Percentiles rank a stretch among this genome's conserved stretches.
Evolutionary conservation across 805 yeast species (phyloP).

Genomic region (Kodamaea kakaduensis): DNA sequence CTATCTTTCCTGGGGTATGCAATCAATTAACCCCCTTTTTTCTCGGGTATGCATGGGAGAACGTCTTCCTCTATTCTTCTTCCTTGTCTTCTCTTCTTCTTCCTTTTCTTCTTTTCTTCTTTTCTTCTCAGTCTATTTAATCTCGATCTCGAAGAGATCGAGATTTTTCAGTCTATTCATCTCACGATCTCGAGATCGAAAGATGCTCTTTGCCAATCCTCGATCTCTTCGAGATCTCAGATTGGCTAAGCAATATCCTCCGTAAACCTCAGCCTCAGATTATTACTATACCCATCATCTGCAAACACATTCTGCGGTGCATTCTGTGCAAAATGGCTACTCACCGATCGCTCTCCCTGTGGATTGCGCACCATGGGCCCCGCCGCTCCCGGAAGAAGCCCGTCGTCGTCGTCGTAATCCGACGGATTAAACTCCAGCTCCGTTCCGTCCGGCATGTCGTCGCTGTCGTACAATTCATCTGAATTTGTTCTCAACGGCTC

Average conservation of each 20-base stretch:
- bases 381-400: slow-evolving; percentile 11
- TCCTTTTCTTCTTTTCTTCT: too few species aligned
- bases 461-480: slow-evolving; percentile 4
- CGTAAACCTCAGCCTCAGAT: slow-evolving; percentile 21
- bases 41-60: too few species aligned
- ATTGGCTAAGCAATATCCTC: slow-evolving; percentile 18
- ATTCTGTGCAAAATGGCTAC: slow-evolving; percentile 4
- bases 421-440: slow-evolving; percentile 17
- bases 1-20: too few species aligned
- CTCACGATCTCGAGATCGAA: too few species aligned
- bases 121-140: too few species aligned
- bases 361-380: slow-evolving; percentile 3
- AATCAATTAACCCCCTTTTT: too few species aligned
- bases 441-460: slow-evolving; percentile 7
- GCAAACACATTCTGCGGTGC: slow-evolving; percentile 10
- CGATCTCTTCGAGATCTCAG: too few species aligned
- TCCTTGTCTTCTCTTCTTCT: too few species aligned
- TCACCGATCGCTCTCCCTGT: slow-evolving; percentile 5
- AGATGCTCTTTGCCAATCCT: too few species aligned
- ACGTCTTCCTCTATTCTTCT: too few species aligned
- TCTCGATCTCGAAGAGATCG: too few species aligned
- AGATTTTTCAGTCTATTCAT: too few species aligned
- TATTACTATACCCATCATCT: slow-evolving; percentile 17
- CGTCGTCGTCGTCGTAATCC: slow-evolving; percentile 18
- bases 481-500: slow-evolving; percentile 6